Percentiles rank a stretch among this genome's conserved stretches.
Evolutionary conservation across 768 basidiomycete species (phyloP).

Genomic region (Rhizopogon salebrosus): DNA sequence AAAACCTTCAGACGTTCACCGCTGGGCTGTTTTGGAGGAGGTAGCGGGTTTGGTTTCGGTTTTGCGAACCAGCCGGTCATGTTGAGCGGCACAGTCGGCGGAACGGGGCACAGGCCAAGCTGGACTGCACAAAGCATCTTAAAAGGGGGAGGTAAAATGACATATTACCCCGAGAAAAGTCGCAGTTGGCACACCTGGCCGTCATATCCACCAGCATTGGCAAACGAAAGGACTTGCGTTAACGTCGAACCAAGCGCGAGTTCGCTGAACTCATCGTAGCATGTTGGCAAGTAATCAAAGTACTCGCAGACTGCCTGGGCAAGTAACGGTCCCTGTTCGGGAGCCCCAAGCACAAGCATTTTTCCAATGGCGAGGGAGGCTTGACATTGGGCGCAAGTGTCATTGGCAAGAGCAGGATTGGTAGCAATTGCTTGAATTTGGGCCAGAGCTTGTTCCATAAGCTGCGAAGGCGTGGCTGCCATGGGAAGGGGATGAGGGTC

Average conservation of each 20-base stretch:
- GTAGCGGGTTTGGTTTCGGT: constrained; percentile 44
- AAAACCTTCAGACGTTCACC: constrained; percentile 44
- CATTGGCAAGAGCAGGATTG: constrained; percentile 31
- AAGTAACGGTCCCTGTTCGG: constrained; percentile 37
- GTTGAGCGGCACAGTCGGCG: constrained; percentile 37
- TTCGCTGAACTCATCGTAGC: constrained; percentile 28
- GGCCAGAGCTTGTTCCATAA: constrained; percentile 33
- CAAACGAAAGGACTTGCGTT: constrained; percentile 43
- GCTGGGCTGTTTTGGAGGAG: constrained; percentile 34
- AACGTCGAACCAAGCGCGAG: constrained; percentile 37
- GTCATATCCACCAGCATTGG: constrained; percentile 43
- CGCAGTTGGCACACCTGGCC: constrained; percentile 33
- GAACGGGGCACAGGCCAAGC: constrained; percentile 31
- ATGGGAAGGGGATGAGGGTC: constrained; percentile 43
- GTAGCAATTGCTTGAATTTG: constrained; percentile 34
- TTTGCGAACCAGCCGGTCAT: constrained; percentile 45
- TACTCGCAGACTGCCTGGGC: constrained; percentile 37
- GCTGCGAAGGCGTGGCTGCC: constrained; percentile 24
- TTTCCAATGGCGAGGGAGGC: constrained; percentile 35
- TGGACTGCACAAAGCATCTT: constrained; percentile 32
- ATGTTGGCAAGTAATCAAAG: constrained; percentile 33
- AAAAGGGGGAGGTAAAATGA: background rate
- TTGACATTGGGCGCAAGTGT: constrained; percentile 36
- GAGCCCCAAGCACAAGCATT: constrained; percentile 38
- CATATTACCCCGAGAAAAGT: background rate